Evolutionary conservation across 2,329 filamentous ascomycete species (phyloP).

Genomic region (Colletotrichum sp.): DNA sequence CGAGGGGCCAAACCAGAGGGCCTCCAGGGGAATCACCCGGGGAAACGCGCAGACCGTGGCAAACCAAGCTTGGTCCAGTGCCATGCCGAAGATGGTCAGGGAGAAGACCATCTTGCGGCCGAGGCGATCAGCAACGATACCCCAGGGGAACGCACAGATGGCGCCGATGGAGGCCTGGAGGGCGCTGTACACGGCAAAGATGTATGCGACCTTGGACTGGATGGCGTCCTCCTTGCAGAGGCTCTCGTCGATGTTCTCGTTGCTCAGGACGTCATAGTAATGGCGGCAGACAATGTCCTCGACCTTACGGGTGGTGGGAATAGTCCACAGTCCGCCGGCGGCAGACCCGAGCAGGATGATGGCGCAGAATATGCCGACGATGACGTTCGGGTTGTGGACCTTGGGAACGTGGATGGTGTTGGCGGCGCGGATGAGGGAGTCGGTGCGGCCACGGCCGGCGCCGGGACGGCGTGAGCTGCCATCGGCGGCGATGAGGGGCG

Average conservation of each 20-base stretch:
- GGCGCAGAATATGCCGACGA: slow-evolving; percentile 34
- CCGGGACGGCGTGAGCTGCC: background rate
- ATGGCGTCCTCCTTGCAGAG: slow-evolving; percentile 41
- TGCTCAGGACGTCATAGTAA: slow-evolving; percentile 34
- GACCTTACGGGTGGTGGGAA: slow-evolving; percentile 38
- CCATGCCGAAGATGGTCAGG: slow-evolving; percentile 33
- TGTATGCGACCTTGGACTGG: slow-evolving; percentile 38
- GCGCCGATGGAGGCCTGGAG: slow-evolving; percentile 33
- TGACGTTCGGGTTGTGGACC: slow-evolving; percentile 26
- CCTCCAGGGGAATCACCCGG: slow-evolving; percentile 31
- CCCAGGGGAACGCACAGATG: slow-evolving; percentile 41
- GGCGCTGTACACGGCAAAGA: slow-evolving; percentile 34
- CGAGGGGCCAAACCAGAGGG: slow-evolving; percentile 38
- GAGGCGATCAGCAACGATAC: slow-evolving; percentile 40
- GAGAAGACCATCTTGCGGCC: slow-evolving; percentile 40
- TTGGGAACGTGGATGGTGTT: slow-evolving; percentile 24
- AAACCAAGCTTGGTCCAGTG: slow-evolving; percentile 29
- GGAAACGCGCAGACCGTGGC: slow-evolving; percentile 38
- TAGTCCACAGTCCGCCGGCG: slow-evolving; percentile 32
- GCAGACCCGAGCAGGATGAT: slow-evolving; percentile 33
- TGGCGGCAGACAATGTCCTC: slow-evolving; percentile 44
- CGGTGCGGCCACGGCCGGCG: background rate
- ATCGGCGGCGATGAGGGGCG: slow-evolving; percentile 1
- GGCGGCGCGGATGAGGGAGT: slow-evolving; percentile 7
- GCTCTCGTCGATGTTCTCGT: slow-evolving; percentile 37